Conservation (phyloP, 169 alveolate genomes). For the Cryptosporidium tyzzeri region DNA sequence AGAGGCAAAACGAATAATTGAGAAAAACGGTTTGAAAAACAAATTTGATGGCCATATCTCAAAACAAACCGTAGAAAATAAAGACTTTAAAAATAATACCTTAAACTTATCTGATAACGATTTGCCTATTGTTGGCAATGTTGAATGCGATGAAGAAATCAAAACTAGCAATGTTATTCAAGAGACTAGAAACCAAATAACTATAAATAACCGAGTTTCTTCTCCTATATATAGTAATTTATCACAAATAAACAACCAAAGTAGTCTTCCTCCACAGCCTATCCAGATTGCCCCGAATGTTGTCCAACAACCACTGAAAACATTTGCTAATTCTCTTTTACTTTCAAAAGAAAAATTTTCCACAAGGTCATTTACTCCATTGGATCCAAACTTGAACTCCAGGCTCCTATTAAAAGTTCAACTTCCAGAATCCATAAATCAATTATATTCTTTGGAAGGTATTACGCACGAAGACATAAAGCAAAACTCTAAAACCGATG, state of each 20-base stretch:
- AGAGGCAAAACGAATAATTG: conserved; percentile 45
- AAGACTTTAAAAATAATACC: conserved; percentile 8
- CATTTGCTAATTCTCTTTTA: conserved; percentile 67
- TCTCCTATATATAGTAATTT: conserved; percentile 13
- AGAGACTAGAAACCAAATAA: not conserved
- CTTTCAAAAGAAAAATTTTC: conserved; percentile 73
- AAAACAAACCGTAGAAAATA: conserved; percentile 1
- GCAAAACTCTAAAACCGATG: conserved; percentile 26
- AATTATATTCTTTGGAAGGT: not conserved
- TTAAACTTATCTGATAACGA: conserved; percentile 5
- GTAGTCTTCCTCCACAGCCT: conserved; percentile 59
- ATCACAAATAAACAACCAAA: conserved; percentile 20
- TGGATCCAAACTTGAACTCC: conserved; percentile 61
- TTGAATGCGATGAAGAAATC: conserved; percentile 29
- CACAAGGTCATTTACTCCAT: conserved; percentile 30
- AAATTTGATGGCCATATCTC: conserved; percentile 7
- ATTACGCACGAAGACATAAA: not conserved
- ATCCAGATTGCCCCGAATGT: conserved; percentile 72
- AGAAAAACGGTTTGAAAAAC: conserved; percentile 27
- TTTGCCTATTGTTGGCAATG: not conserved
- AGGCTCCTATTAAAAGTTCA: conserved; percentile 12
- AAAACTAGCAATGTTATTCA: not conserved
- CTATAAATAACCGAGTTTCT: not conserved
- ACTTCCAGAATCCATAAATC: conserved; percentile 55
- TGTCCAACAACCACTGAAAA: conserved; percentile 66